A percentile compares a stretch with the other conserved stretches of the same genome.
Conservation (phyloP, 805 yeast genomes). For the Kodamaea sagamina region DNA sequence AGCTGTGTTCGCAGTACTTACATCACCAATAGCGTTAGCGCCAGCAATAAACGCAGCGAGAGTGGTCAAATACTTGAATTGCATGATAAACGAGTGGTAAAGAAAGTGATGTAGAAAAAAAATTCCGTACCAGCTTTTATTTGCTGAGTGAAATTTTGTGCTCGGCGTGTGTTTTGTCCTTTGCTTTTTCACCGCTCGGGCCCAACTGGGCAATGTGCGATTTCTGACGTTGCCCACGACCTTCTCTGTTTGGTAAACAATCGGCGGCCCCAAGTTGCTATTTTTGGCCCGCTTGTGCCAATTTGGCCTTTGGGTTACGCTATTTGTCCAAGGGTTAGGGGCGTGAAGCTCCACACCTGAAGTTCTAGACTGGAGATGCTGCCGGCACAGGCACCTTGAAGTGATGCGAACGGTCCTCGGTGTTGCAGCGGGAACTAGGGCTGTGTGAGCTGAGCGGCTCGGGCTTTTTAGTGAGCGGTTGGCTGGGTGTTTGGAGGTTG, state of each 20-base stretch:
- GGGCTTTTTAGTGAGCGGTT: no score
- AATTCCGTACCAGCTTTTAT: conserved; percentile 5
- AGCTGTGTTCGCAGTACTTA: conserved; percentile 23
- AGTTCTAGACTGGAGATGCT: no score
- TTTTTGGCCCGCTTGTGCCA: neutral
- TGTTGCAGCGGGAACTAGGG: no score
- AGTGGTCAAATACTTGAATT: conserved; percentile 42
- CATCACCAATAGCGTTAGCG: conserved; percentile 61
- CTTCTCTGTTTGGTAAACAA: conserved; percentile 4
- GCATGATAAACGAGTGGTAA: conserved; percentile 29
- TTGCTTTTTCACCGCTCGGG: neutral
- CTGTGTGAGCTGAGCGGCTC: no score
- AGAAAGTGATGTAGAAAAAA: conserved; percentile 11
- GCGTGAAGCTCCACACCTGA: no score
- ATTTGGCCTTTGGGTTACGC: no score
- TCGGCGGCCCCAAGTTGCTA: neutral
- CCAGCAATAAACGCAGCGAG: conserved; percentile 51
- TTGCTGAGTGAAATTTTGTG: conserved; percentile 9
- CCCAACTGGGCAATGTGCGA: conserved; percentile 1
- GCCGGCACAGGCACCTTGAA: no score
- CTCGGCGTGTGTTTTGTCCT: conserved; percentile 12
- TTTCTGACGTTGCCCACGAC: conserved; percentile 7
- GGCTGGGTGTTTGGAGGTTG: no score
- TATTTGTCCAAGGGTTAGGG: no score
- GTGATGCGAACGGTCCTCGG: no score